phyloP scores from a whole-genome alignment of 345 rosid species.

The Turritis glabra region DNA sequence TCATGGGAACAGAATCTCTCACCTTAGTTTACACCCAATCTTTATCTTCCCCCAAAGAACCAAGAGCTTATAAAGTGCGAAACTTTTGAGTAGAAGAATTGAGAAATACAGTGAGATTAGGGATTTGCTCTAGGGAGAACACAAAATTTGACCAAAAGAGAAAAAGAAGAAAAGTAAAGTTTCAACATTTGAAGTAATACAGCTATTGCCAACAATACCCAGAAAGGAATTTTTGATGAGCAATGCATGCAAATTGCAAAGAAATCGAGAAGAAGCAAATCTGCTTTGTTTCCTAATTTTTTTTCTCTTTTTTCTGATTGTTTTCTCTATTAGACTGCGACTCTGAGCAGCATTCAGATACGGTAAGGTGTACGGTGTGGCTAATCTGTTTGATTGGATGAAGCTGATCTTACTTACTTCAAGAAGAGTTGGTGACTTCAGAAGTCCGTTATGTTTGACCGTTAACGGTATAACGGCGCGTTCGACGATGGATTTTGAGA shows the following conservation, averaged over 20 bases:
- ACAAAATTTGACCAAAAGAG: background rate
- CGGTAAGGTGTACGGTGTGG: conserved; percentile 49
- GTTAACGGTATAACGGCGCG: conserved; percentile 42
- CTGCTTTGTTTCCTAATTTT: conserved; percentile 9
- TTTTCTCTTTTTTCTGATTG: background rate
- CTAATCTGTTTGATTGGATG: conserved; percentile 75
- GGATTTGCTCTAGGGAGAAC: conserved; percentile 17
- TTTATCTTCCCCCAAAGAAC: background rate
- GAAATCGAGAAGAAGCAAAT: conserved; percentile 28
- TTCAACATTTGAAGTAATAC: conserved; percentile 21
- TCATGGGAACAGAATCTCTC: background rate
- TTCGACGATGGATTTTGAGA: background rate
- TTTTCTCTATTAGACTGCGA: conserved; percentile 35
- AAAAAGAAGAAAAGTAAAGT: background rate
- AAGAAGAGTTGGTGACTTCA: conserved; percentile 54
- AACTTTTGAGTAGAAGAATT: conserved; percentile 8
- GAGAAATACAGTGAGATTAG: conserved; percentile 5
- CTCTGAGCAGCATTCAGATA: conserved; percentile 48
- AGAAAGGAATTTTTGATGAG: background rate
- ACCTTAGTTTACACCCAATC: conserved; percentile 28
- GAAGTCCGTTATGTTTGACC: background rate
- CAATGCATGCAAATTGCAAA: conserved; percentile 28
- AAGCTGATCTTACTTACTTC: conserved; percentile 60
- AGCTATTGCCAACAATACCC: conserved; percentile 16
- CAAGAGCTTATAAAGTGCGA: conserved; percentile 15